Evolutionary conservation across 202 grass and related monocot genomes (phyloP).

Genomic region (Hordeum pubiflorum): DNA sequence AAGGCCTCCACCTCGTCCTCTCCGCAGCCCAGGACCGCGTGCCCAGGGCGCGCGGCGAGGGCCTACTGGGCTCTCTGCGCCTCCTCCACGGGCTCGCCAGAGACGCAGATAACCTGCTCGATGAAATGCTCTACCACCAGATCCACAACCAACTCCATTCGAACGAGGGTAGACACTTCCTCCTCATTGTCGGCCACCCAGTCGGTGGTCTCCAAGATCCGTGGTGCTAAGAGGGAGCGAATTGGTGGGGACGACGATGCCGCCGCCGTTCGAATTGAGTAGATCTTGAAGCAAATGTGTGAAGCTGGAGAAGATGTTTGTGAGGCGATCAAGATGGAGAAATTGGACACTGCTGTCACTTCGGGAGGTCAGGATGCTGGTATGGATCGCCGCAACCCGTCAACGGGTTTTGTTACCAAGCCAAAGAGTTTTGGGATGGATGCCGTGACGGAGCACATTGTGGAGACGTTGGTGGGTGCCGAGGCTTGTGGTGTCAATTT

Average conservation of each 20-base stretch:
- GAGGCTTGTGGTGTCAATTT: background rate
- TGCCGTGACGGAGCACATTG: background rate
- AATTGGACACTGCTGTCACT: background rate
- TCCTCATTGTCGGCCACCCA: background rate
- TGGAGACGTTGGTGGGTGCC: background rate
- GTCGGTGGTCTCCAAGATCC: background rate
- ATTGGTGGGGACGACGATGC: background rate
- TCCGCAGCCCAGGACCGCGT: background rate
- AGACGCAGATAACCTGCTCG: constrained; percentile 4
- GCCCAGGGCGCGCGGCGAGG: background rate
- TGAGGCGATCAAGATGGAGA: constrained; percentile 11
- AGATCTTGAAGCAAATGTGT: constrained; percentile 7
- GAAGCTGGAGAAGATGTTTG: background rate
- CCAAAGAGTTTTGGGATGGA: constrained; percentile 15
- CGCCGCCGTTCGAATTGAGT: background rate
- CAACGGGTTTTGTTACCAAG: background rate
- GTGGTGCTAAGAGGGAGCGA: too few species aligned
- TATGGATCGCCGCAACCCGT: background rate
- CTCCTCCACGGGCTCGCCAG: background rate
- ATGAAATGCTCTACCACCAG: background rate
- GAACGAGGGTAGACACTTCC: background rate
- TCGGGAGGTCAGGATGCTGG: background rate
- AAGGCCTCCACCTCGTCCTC: background rate
- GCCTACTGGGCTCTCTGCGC: background rate
- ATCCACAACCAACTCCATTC: background rate